Conservation (phyloP, 2,329 filamentous ascomycete genomes). For the Venturiaceae sp. region DNA sequence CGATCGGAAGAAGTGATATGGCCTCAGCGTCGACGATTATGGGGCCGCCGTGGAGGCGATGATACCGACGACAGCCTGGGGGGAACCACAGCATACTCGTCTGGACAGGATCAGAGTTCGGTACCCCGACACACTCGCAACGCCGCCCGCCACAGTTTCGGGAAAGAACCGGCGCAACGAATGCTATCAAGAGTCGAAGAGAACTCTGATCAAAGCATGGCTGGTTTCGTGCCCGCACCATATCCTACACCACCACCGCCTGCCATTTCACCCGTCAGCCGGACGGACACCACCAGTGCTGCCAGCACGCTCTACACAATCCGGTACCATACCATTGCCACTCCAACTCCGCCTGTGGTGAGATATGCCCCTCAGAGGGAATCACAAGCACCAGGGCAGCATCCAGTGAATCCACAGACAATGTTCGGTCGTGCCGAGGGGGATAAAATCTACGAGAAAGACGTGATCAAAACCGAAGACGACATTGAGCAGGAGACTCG, state of each 20-base stretch:
- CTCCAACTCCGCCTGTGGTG: conserved; percentile 32
- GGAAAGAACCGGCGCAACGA: neutral
- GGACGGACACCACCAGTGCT: conserved; percentile 51
- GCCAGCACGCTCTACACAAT: conserved; percentile 56
- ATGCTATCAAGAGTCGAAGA: neutral
- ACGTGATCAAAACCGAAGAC: neutral
- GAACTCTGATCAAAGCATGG: neutral
- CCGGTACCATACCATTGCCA: conserved; percentile 46
- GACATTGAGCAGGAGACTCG: neutral
- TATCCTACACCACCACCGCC: conserved; percentile 34
- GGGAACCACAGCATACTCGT: conserved; percentile 16
- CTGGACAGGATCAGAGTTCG: conserved; percentile 17
- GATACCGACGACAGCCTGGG: conserved; percentile 15
- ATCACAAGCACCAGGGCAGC: conserved; percentile 15
- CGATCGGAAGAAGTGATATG: conserved; percentile 48
- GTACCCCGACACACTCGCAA: conserved; percentile 11
- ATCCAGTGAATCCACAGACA: neutral
- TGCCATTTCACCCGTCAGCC: conserved; percentile 46
- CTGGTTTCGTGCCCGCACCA: neutral
- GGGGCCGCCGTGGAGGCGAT: conserved; percentile 21
- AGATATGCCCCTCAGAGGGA: conserved; percentile 5
- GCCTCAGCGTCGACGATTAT: conserved; percentile 30
- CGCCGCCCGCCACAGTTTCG: neutral
- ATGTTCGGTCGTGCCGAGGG: neutral
- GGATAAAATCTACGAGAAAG: conserved; percentile 5